A percentile compares a stretch with the other conserved stretches of the same genome.
These are phyloP conservation scores for Leishmania aethiopica DNA, from an alignment of 208 protist species.

Conservation along the genomic window DNA sequence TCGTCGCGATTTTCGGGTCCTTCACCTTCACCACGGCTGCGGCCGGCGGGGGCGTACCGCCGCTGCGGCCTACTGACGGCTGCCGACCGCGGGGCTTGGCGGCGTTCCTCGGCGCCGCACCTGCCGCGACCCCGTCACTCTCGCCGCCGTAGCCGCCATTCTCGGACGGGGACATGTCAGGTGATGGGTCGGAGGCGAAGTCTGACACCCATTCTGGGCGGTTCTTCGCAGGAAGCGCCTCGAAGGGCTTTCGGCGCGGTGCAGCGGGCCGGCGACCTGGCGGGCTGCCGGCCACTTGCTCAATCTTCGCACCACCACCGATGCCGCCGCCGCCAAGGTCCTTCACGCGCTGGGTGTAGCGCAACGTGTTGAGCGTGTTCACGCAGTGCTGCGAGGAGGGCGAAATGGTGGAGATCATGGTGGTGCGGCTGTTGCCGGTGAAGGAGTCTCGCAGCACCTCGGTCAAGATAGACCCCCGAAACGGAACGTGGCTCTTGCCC, in stretches of 20 bases:
- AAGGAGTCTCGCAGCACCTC: conserved; percentile 97
- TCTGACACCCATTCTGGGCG: conserved; percentile 83
- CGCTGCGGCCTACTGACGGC: conserved; percentile 18
- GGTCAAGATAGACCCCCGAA: conserved; percentile 98
- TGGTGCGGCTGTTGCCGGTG: conserved; percentile 96
- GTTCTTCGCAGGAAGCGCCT: conserved; percentile 46
- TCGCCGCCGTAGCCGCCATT: conserved; percentile 13
- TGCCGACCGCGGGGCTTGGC: conserved; percentile 23
- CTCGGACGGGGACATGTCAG: conserved; percentile 27
- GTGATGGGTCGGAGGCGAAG: conserved; percentile 46
- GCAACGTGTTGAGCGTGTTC: conserved; percentile 98
- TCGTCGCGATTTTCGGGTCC: conserved; percentile 90
- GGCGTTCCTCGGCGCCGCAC: conserved; percentile 7
- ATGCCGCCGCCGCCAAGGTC: conserved; percentile 69
- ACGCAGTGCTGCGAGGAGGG: conserved; percentile 91
- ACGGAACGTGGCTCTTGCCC: conserved; percentile 96
- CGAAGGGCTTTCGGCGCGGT: conserved; percentile 41
- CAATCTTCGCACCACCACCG: conserved; percentile 46
- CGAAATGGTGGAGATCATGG: conserved; percentile 97
- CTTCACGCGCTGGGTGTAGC: conserved; percentile 98
- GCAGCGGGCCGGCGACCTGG: conserved; percentile 18
- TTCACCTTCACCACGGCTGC: conserved; percentile 47
- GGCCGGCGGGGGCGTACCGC: conserved; percentile 14
- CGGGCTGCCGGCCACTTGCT: conserved; percentile 44
- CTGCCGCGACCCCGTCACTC: not conserved